A percentile compares a stretch with the other conserved stretches of the same genome.
phyloP scores from a whole-genome alignment of 768 basidiomycete genomes.

The Gautieria morchelliformis region DNA sequence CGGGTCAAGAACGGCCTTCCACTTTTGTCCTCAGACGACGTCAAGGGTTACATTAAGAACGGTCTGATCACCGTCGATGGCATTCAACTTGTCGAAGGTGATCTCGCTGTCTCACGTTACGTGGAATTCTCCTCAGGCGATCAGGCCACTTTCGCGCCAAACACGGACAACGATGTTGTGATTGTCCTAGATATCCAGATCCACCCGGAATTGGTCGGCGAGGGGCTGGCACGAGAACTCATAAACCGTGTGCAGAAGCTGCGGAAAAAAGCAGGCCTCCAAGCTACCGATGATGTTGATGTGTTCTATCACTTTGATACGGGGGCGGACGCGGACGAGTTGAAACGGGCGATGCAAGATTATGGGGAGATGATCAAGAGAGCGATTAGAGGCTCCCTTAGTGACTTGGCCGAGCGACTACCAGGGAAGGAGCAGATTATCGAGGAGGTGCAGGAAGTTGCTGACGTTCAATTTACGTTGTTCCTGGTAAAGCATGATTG shows the following conservation, averaged over 20 bases:
- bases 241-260: slow-evolving; percentile 91
- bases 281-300: slow-evolving; percentile 88
- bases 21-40: slow-evolving; percentile 65
- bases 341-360: slow-evolving; percentile 53
- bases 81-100: slow-evolving; percentile 83
- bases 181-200: slow-evolving; percentile 84
- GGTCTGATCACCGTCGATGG: slow-evolving; percentile 83
- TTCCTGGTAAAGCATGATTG: slow-evolving; percentile 41
- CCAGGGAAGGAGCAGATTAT: slow-evolving; percentile 45
- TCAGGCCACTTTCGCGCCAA: slow-evolving; percentile 53
- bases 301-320: slow-evolving; percentile 78
- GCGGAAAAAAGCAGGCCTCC: slow-evolving; percentile 90
- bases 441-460: slow-evolving; percentile 83
- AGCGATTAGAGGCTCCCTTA: slow-evolving; percentile 66
- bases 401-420: slow-evolving; percentile 44
- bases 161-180: slow-evolving; percentile 89
- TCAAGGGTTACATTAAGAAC: slow-evolving; percentile 64
- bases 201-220: slow-evolving; percentile 75
- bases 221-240: slow-evolving; percentile 85
- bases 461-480: slow-evolving; percentile 67
- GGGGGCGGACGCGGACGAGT: slow-evolving; percentile 46
- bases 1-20: slow-evolving; percentile 87
- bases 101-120: slow-evolving; percentile 84
- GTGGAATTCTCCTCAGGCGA: slow-evolving; percentile 60
- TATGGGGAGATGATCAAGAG: slow-evolving; percentile 62